Conservation (phyloP, 106 monocot species). For the Cymbidium sinense region DNA sequence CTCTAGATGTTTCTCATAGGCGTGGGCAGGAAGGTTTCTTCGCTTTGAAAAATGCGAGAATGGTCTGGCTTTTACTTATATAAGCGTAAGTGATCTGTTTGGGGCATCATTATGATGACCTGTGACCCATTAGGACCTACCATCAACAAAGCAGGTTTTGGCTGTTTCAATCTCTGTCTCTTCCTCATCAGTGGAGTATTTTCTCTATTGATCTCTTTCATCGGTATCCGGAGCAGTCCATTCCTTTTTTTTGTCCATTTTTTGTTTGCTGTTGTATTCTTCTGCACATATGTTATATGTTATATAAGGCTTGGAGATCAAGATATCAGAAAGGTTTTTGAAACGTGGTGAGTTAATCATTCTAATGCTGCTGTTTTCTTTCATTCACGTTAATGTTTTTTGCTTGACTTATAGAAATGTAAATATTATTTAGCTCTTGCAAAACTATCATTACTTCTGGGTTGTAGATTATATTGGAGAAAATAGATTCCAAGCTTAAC, state of each 20-base stretch:
- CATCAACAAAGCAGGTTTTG: background rate
- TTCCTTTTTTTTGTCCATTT: background rate
- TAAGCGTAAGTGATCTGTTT: background rate
- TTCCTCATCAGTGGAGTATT: background rate
- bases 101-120: background rate
- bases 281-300: background rate
- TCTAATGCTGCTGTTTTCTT: background rate
- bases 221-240: background rate
- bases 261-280: background rate
- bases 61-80: too few relatives aligned
- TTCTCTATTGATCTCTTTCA: background rate
- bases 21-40: too few relatives aligned
- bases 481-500: background rate
- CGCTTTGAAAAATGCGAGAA: too few relatives aligned
- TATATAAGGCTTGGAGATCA: constrained; percentile 2
- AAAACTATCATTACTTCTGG: background rate
- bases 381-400: background rate
- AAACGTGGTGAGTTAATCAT: background rate
- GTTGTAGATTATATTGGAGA: constrained; percentile 3
- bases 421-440: constrained; percentile 1
- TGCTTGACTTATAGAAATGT: background rate
- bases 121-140: too few relatives aligned
- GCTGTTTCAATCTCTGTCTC: background rate
- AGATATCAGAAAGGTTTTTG: background rate
- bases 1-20: background rate